Percentiles rank a stretch among this genome's conserved stretches.
Conservation (phyloP, 73 alveolate species). For the Paramecium caudatum region DNA sequence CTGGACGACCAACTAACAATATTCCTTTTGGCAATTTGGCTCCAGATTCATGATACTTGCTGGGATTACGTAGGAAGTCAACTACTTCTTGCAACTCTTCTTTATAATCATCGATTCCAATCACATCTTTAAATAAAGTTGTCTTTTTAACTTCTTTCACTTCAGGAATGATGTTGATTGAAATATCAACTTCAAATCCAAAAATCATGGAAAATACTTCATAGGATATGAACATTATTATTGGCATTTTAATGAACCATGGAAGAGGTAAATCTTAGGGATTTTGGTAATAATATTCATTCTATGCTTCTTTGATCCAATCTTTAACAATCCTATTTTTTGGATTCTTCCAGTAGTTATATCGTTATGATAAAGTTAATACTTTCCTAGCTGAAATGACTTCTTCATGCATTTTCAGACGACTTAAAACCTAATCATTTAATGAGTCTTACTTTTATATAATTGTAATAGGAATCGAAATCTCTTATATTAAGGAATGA, state of each 20-base stretch:
- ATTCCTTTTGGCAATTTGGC: conserved; percentile 94
- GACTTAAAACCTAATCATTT: background rate
- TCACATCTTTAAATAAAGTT: conserved; percentile 81
- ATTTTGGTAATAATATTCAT: conserved; percentile 17
- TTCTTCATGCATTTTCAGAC: conserved; percentile 28
- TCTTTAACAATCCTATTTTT: background rate
- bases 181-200: background rate
- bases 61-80: conserved; percentile 88
- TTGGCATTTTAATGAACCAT: conserved; percentile 21
- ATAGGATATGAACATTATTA: conserved; percentile 1
- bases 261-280: conserved; percentile 45
- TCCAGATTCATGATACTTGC: conserved; percentile 87
- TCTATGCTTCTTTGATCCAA: conserved; percentile 40
- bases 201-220: conserved; percentile 11
- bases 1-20: conserved; percentile 89
- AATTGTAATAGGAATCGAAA: conserved; percentile 40
- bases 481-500: background rate
- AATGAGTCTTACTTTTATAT: background rate
- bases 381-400: background rate
- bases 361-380: background rate
- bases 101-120: conserved; percentile 92
- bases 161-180: conserved; percentile 41
- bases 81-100: conserved; percentile 88
- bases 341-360: background rate
- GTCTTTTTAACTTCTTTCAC: conserved; percentile 26